Evolutionary conservation across 371 early-diverging fungal genomes (phyloP), one percentile per base, ranked within the genome.

Genomic region (Zopfochytrium polystomum): DNA sequence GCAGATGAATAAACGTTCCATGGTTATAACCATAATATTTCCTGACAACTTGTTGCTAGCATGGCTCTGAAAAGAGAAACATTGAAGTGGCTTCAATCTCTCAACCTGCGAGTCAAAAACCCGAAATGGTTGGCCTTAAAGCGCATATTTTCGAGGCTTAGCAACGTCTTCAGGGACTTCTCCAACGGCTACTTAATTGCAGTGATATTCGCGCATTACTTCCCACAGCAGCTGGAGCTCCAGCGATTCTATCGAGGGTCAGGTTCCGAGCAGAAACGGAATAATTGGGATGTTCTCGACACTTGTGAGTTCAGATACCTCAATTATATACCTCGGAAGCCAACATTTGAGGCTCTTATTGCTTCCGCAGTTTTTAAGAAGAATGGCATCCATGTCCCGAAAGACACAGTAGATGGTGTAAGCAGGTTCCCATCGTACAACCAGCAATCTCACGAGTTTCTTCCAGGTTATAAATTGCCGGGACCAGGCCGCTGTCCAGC

Each of bases 191-290:
- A 51, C 46, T 42, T 74, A 2, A 54, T 78, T 26, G 75, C 70
- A 1, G 75, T 75, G 43, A 75, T 78, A 13, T 66, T 78, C 30
- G 48, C 66, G n/a, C 55, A 66, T 20, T 78, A 75, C 58, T 73
- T 66, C 38, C 72, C 72, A 25, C 22, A 47, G 26, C 68, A 75
- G 33, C 43, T 75, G 34, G 38, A 59, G 22, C 45, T 65, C 15
- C 27, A 60, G 13, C 56, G 48, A 42, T 61, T 72, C 23, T 75
- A 75, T 49, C 67, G 7, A 60, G 60, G 60, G 13, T 52, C 60
- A 5, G 60, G 65, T 20, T 57, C 26, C 6, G 60, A 38, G 22
- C 67, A 63, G 45, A 70, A 73, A 51, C 34, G 20, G 34, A 67
- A 73, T 31, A 77, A 77, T 56, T 77, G 78, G 78, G 62, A 57